These are phyloP conservation scores for Strigomonas culicis DNA, from an alignment of 208 protist genomes.

Conservation along the genomic window DNA sequence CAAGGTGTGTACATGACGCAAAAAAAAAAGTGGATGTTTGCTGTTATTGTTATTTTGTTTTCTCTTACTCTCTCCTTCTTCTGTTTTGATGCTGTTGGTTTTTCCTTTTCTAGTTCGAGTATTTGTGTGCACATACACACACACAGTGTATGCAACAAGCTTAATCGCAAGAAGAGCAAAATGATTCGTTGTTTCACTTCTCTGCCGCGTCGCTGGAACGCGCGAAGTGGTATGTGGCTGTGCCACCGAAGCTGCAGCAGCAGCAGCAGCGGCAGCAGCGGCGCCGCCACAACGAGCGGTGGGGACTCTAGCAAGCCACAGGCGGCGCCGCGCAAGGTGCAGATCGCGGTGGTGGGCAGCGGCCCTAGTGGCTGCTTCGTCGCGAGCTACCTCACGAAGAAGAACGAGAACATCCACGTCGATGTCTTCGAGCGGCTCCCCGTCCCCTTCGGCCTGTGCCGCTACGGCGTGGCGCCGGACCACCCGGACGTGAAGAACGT, in stretches of 20 bases:
- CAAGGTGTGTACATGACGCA: too few relatives aligned
- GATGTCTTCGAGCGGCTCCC: slow-evolving; percentile 94
- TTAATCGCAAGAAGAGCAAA: too few relatives aligned
- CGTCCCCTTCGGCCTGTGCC: slow-evolving; percentile 95
- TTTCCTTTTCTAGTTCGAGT: too few relatives aligned
- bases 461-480: slow-evolving; percentile 97
- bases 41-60: slow-evolving; percentile 13
- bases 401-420: slow-evolving; percentile 66
- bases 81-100: background rate
- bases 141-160: too few relatives aligned
- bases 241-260: too few relatives aligned
- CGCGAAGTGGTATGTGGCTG: too few relatives aligned
- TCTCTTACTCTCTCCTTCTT: background rate
- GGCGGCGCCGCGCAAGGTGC: slow-evolving; percentile 32
- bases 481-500: slow-evolving; percentile 97
- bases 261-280: background rate
- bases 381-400: slow-evolving; percentile 85
- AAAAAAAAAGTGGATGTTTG: too few relatives aligned
- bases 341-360: slow-evolving; percentile 92
- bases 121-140: too few relatives aligned
- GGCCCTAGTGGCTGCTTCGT: slow-evolving; percentile 96
- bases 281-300: background rate
- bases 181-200: too few relatives aligned
- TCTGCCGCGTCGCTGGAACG: too few relatives aligned
- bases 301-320: background rate